Evolutionary conservation across 2,329 filamentous ascomycete genomes (phyloP).

Genomic region (Aspergillus persii): DNA sequence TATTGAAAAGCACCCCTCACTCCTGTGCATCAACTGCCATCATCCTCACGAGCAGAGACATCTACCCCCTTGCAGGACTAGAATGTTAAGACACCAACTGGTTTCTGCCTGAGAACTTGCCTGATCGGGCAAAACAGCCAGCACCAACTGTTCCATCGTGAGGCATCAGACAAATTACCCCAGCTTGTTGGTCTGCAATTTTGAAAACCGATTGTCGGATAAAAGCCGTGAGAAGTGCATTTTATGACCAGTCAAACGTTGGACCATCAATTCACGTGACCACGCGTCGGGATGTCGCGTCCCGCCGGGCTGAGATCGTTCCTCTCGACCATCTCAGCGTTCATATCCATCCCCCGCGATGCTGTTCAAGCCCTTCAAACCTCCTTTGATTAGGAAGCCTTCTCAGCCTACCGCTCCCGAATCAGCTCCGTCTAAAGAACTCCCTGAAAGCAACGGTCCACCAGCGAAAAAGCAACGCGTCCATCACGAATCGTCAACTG

Average conservation of each 20-base stretch:
- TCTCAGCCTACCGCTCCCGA: not conserved
- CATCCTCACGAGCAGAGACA: too few relatives aligned
- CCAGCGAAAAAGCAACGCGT: slow-evolving; percentile 40
- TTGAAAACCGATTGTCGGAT: too few relatives aligned
- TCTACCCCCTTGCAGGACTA: too few relatives aligned
- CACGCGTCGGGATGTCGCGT: slow-evolving; percentile 19
- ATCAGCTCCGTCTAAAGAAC: slow-evolving; percentile 1
- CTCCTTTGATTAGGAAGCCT: slow-evolving; percentile 42
- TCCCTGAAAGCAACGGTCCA: slow-evolving; percentile 13
- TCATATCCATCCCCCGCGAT: slow-evolving; percentile 24
- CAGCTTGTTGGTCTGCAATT: too few relatives aligned
- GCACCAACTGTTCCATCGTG: not conserved
- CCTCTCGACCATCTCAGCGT: slow-evolving; percentile 1
- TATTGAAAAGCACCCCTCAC: too few relatives aligned
- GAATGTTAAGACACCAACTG: not conserved
- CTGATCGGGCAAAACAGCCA: not conserved
- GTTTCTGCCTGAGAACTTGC: not conserved
- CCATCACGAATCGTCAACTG: slow-evolving; percentile 18
- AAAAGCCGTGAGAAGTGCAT: not conserved
- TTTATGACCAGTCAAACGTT: not conserved
- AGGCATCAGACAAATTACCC: not conserved
- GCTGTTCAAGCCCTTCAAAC: slow-evolving; percentile 48
- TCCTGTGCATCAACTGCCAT: too few relatives aligned
- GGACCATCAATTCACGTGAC: slow-evolving; percentile 18
- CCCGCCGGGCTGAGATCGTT: not conserved